Evolutionary conservation across 495 filamentous ascomycete genomes (phyloP).

Genomic region (Halenospora varia): DNA sequence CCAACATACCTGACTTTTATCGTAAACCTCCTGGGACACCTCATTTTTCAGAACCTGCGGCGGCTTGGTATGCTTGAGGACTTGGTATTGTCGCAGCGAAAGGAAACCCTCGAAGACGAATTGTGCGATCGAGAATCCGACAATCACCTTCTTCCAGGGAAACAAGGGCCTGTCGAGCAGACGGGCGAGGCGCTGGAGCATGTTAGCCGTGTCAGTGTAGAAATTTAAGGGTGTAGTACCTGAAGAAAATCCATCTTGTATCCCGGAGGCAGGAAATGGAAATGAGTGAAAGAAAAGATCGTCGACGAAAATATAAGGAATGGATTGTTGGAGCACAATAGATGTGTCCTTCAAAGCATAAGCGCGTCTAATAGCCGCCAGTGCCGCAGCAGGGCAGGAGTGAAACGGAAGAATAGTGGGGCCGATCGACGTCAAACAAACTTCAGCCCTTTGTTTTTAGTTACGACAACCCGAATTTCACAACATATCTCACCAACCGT

Average conservation of each 20-base stretch:
- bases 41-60: slow-evolving; percentile 83
- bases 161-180: slow-evolving; percentile 87
- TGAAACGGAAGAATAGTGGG: too few species aligned
- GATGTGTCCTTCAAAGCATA: too few species aligned
- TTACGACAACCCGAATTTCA: too few species aligned
- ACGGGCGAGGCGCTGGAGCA: slow-evolving; percentile 70
- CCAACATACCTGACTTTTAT: slow-evolving; percentile 77
- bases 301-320: too few species aligned
- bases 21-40: slow-evolving; percentile 84
- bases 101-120: slow-evolving; percentile 84
- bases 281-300: too few species aligned
- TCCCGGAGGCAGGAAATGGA: too few species aligned
- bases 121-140: slow-evolving; percentile 87
- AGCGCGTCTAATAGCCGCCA: too few species aligned
- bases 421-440: too few species aligned
- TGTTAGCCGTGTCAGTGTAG: slow-evolving; percentile 9
- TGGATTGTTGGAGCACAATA: too few species aligned
- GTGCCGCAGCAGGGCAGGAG: too few species aligned
- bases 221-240: slow-evolving; percentile 26
- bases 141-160: slow-evolving; percentile 95
- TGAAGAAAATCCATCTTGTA: slow-evolving; percentile 48
- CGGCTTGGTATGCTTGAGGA: slow-evolving; percentile 71
- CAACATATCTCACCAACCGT: too few species aligned
- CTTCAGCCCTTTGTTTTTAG: too few species aligned
- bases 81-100: slow-evolving; percentile 78